Evolutionary conservation across 2,329 filamentous ascomycete genomes (phyloP), one percentile per base, ranked within the genome.

Genomic region (Penicillium rolfsii): DNA sequence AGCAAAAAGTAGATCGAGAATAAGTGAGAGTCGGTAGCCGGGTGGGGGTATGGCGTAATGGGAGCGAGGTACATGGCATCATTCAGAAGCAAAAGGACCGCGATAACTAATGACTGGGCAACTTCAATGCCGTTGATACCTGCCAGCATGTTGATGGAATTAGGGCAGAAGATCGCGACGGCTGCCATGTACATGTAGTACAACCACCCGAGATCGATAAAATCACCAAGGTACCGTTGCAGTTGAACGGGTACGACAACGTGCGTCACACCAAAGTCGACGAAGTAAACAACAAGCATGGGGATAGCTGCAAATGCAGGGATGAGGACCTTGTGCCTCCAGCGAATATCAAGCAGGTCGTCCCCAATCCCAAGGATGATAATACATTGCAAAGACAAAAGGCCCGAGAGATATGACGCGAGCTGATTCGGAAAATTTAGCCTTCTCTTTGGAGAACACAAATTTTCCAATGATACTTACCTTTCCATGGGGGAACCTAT

Each of bases 61-160:
- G 86, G 86, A 3, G 83, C 79, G 53, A 98, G 86, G 79, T 98
- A 99, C 65, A 98, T 84, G 55, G 85, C 82, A 76, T 98, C 95
- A 80, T 99, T 99, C 74, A 92, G 80, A 61, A 89, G 86, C 67
- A 99, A 86, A 54, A 98, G 85, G 56, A 88, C 77, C 28, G 93
- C 94, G 73, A 99, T 91, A 65, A 97, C 91, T 64, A 99, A 82
- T 61, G 93, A 97, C 79, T 99, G 95, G 11, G 90, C 88, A 58
- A 98, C 95, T 77, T 99, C 95, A 75, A 99, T 95, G 58, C 95
- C 95, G 77, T 99, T 99, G 78, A 99, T 91, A n/a, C 95, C 95
- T 0, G 95, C 95, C n/a, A 99, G 83, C 80, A 99, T 99, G 82
- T 99, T 99, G 85, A 99, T 99, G 77, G 92, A 93, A 80, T 99